A percentile compares a stretch with the other conserved stretches of the same genome.
phyloP scores from a whole-genome alignment of 148 eudicot species.

The Euryodendron excelsum region DNA sequence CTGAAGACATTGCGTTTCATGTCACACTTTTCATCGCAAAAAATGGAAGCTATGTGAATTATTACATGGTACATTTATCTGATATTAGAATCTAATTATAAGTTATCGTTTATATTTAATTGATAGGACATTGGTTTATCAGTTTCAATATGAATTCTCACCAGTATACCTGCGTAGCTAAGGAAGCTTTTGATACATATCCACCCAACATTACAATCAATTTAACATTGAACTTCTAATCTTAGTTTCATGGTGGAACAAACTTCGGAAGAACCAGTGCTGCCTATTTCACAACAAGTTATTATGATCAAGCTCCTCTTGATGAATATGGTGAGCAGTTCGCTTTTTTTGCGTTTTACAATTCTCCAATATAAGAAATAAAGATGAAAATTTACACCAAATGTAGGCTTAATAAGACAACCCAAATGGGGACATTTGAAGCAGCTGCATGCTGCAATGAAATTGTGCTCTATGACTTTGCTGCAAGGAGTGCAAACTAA shows the following conservation, averaged over 20 bases:
- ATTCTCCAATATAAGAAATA: neutral
- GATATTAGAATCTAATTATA: neutral
- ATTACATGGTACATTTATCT: conserved; percentile 46
- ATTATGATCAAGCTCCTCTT: conserved; percentile 62
- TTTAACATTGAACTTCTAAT: neutral
- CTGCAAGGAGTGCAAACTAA: conserved; percentile 34
- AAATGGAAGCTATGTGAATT: conserved; percentile 52
- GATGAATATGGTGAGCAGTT: conserved; percentile 50
- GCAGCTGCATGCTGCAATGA: conserved; percentile 47
- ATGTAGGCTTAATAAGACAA: conserved; percentile 49
- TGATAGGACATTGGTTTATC: too few species aligned
- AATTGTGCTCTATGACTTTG: conserved; percentile 38
- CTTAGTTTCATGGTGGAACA: conserved; percentile 59
- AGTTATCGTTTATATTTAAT: too few species aligned
- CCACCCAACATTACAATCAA: neutral
- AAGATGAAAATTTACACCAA: neutral
- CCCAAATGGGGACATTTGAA: conserved; percentile 71
- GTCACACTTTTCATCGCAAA: conserved; percentile 52
- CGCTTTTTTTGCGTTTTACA: neutral
- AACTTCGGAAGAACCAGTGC: conserved; percentile 54
- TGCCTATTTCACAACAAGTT: conserved; percentile 49
- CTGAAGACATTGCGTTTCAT: conserved; percentile 57
- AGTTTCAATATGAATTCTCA: neutral
- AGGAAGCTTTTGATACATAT: neutral
- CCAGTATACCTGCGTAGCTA: neutral